Conservation (phyloP, 306 rosid species). For the Prosopis cineraria region DNA sequence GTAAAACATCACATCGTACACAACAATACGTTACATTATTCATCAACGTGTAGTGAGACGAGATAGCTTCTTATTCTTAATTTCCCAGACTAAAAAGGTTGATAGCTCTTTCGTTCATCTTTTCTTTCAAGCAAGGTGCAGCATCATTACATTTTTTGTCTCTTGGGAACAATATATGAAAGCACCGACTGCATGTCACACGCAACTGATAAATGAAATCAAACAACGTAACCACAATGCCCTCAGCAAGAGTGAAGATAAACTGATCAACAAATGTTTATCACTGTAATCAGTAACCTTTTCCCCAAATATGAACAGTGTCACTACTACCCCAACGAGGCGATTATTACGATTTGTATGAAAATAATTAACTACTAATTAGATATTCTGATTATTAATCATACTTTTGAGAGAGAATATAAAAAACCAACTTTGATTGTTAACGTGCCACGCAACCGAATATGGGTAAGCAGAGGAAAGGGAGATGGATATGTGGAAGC, state of each 20-base stretch:
- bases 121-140: not conserved
- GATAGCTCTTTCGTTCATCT: too few species aligned
- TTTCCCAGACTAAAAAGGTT: too few species aligned
- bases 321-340: not conserved
- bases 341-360: too few species aligned
- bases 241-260: not conserved
- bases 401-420: not conserved
- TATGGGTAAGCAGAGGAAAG: not conserved
- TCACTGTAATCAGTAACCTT: not conserved
- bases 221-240: too few species aligned
- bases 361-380: not conserved
- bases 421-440: not conserved
- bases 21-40: too few species aligned
- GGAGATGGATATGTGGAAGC: not conserved
- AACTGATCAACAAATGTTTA: not conserved
- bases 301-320: not conserved
- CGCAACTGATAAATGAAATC: too few species aligned
- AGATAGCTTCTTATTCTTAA: too few species aligned
- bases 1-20: too few species aligned
- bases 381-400: not conserved
- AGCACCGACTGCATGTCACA: too few species aligned
- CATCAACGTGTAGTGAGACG: not conserved
- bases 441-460: not conserved
- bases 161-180: too few species aligned
- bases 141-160: too few species aligned